Evolutionary conservation across 352 stramenopile genomes (phyloP).

Genomic region (Pythium rhizo-oryzae): DNA sequence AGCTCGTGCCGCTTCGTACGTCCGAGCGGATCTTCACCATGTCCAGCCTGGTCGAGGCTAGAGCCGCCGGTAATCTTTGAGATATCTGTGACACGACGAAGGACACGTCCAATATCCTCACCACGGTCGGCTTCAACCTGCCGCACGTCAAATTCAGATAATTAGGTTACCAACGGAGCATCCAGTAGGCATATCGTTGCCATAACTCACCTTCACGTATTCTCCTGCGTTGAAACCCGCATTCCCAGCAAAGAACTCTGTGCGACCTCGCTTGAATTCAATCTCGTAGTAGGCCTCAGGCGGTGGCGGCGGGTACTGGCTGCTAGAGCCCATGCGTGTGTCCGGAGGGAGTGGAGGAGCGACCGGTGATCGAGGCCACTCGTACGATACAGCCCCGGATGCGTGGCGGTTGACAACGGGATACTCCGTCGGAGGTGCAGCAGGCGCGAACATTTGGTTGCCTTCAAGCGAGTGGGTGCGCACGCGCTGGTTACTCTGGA

Average conservation of each 20-base stretch:
- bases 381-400: conserved; percentile 62
- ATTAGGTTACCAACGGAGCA: too few relatives aligned
- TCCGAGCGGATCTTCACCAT: conserved; percentile 45
- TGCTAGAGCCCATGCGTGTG: conserved; percentile 12
- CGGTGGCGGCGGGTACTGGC: conserved; percentile 57
- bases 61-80: conserved; percentile 59
- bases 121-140: conserved; percentile 97
- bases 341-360: conserved; percentile 72
- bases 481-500: conserved; percentile 52
- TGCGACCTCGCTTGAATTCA: conserved; percentile 95
- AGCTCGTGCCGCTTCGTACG: conserved; percentile 70
- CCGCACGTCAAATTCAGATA: background rate
- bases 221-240: conserved; percentile 90
- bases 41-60: conserved; percentile 33
- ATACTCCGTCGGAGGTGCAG: conserved; percentile 52
- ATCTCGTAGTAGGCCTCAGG: conserved; percentile 92
- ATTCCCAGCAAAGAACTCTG: conserved; percentile 90
- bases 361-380: conserved; percentile 57
- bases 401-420: conserved; percentile 57
- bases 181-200: too few relatives aligned
- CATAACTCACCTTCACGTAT: conserved; percentile 92
- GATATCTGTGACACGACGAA: conserved; percentile 86
- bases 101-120: conserved; percentile 95
- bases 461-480: conserved; percentile 82
- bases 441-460: conserved; percentile 52